A percentile compares a stretch with the other conserved stretches of the same genome.
Evolutionary conservation across 2,329 filamentous ascomycete species (phyloP).

Genomic region (Fusarium sp.): DNA sequence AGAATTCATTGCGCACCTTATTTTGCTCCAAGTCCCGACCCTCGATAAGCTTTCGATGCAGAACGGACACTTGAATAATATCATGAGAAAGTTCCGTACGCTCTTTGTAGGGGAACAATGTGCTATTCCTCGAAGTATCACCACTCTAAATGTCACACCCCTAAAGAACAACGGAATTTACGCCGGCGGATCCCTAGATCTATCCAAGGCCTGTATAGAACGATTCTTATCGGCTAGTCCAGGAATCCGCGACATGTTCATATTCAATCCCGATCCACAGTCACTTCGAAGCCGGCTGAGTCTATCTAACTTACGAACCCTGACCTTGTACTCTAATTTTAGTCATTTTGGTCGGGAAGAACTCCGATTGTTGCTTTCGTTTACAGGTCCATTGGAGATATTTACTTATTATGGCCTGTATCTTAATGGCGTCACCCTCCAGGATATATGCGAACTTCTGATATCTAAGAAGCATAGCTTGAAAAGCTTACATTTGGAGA

Average conservation of each 20-base stretch:
- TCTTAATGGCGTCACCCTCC: neutral
- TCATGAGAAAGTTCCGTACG: neutral
- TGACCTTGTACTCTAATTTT: neutral
- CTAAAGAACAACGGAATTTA: neutral
- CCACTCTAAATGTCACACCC: neutral
- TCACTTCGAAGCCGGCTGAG: neutral
- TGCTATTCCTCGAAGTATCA: neutral
- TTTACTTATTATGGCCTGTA: neutral
- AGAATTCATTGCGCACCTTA: neutral
- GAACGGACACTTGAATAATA: neutral
- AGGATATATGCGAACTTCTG: neutral
- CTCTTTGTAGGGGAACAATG: neutral
- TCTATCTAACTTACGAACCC: neutral
- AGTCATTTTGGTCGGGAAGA: neutral
- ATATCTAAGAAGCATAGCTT: neutral
- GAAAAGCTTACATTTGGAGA: rapidly evolving
- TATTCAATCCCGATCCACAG: neutral
- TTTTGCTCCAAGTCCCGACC: neutral
- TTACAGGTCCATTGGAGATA: neutral
- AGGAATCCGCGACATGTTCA: neutral
- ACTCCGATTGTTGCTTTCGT: neutral
- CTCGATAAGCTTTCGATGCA: neutral
- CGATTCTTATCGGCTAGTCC: neutral
- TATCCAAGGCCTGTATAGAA: neutral
- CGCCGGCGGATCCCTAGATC: neutral